A percentile compares a stretch with the other conserved stretches of the same genome.
phyloP scores from a whole-genome alignment of 1,284 basidiomycete species.

The Cryptococcus wingfieldii region DNA sequence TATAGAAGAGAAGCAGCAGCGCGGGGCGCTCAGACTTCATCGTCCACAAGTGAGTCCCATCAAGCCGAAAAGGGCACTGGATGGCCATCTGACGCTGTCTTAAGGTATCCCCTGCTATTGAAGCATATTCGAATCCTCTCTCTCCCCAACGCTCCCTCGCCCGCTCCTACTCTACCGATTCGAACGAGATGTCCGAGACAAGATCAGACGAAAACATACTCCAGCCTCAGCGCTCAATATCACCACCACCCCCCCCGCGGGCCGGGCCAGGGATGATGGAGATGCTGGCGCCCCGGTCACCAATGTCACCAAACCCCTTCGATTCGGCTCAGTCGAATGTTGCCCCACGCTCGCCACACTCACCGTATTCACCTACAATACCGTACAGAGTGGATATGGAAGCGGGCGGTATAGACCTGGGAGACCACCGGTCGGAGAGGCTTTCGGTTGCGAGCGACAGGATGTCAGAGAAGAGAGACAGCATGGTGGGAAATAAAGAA shows the following conservation, averaged over 20 bases:
- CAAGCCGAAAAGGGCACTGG: not conserved
- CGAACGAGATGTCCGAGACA: not conserved
- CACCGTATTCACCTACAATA: too few species aligned
- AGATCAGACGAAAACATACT: not conserved
- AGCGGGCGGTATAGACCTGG: not conserved
- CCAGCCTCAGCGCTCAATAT: not conserved
- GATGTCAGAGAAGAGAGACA: constrained; percentile 7
- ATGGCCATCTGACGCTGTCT: too few species aligned
- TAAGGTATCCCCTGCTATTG: too few species aligned
- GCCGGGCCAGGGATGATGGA: too few species aligned
- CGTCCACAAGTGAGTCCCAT: constrained; percentile 8
- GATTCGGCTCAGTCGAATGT: constrained; percentile 1
- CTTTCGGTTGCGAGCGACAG: constrained; percentile 6
- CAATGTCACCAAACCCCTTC: not conserved
- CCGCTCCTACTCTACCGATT: not conserved
- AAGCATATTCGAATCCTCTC: not conserved
- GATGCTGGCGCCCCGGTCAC: not conserved
- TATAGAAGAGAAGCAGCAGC: not conserved
- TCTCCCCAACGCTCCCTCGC: not conserved
- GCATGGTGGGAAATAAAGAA: not conserved
- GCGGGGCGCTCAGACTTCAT: constrained; percentile 10
- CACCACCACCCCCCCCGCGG: not conserved
- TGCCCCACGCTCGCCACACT: not conserved
- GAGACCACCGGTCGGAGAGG: constrained; percentile 1
- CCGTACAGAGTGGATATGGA: too few species aligned